Evolutionary conservation across 2,329 filamentous ascomycete species (phyloP).

Genomic region (Geosmithia flava): DNA sequence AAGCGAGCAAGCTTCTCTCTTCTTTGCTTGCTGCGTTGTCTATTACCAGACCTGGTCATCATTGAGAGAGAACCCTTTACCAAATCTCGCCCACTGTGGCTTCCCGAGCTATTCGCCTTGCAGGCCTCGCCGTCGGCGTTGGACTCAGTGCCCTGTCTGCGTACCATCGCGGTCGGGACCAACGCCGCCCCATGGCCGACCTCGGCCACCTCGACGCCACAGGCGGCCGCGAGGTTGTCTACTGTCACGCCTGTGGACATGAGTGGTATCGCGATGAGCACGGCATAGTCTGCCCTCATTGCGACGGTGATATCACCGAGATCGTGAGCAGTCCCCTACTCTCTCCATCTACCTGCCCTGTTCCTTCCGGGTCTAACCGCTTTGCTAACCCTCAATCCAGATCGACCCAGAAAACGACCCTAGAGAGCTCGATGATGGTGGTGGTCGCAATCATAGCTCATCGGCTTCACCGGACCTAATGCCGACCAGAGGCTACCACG

Average conservation of each 20-base stretch:
- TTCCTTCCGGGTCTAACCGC: neutral
- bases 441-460: constrained; percentile 12
- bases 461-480: constrained; percentile 15
- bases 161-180: constrained; percentile 31
- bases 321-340: constrained; percentile 51
- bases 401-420: constrained; percentile 49
- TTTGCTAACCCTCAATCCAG: constrained; percentile 22
- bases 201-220: constrained; percentile 34
- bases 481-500: constrained; percentile 10
- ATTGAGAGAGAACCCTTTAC: neutral
- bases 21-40: neutral
- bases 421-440: constrained; percentile 21
- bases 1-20: too few species aligned
- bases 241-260: constrained; percentile 68
- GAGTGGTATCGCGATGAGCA: constrained; percentile 70
- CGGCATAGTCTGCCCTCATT: constrained; percentile 63
- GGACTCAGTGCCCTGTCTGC: constrained; percentile 45
- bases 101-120: constrained; percentile 39
- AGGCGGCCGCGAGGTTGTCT: constrained; percentile 58
- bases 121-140: constrained; percentile 44
- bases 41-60: neutral
- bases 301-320: constrained; percentile 68
- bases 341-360: neutral
- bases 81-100: constrained; percentile 30
- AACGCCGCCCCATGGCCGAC: constrained; percentile 16